Percentiles rank a stretch among this genome's conserved stretches.
Conservation (phyloP, 169 alveolate species). For the Plasmodium gaboni region DNA sequence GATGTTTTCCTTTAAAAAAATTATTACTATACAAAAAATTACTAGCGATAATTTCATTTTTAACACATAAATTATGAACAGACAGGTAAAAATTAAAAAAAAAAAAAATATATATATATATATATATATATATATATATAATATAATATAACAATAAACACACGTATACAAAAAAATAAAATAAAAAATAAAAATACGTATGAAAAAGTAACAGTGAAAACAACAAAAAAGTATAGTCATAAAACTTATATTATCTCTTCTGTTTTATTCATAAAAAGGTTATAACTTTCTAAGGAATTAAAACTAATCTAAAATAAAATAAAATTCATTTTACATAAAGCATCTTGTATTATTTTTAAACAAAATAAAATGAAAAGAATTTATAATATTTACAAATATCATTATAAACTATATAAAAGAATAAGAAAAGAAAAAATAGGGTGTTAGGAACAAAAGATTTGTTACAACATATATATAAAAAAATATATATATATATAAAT, state of each 20-base stretch:
- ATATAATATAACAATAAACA: neutral
- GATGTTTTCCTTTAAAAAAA: constrained; percentile 60
- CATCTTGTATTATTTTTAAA: constrained; percentile 44
- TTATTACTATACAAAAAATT: constrained; percentile 53
- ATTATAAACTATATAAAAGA: too few species aligned
- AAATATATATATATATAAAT: too few species aligned
- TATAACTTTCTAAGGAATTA: constrained; percentile 9
- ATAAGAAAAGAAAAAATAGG: too few species aligned
- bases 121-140: neutral
- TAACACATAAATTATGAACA: constrained; percentile 32
- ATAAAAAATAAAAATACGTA: neutral
- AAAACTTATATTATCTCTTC: neutral
- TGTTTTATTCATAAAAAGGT: constrained; percentile 3
- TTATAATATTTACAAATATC: too few species aligned
- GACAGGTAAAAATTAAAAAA: constrained; percentile 7
- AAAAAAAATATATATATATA: constrained; percentile 13
- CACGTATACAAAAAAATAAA: constrained; percentile 8
- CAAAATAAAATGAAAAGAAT: neutral
- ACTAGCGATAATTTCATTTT: constrained; percentile 61
- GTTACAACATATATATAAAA: too few species aligned
- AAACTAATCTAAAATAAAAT: neutral
- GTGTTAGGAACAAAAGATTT: too few species aligned
- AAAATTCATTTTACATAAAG: constrained; percentile 28
- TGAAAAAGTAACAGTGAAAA: too few species aligned
- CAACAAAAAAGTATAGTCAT: too few species aligned